A percentile compares a stretch with the other conserved stretches of the same genome.
phyloP scores from a whole-genome alignment of 2,329 filamentous ascomycete species.

The Leptographium flavum region DNA sequence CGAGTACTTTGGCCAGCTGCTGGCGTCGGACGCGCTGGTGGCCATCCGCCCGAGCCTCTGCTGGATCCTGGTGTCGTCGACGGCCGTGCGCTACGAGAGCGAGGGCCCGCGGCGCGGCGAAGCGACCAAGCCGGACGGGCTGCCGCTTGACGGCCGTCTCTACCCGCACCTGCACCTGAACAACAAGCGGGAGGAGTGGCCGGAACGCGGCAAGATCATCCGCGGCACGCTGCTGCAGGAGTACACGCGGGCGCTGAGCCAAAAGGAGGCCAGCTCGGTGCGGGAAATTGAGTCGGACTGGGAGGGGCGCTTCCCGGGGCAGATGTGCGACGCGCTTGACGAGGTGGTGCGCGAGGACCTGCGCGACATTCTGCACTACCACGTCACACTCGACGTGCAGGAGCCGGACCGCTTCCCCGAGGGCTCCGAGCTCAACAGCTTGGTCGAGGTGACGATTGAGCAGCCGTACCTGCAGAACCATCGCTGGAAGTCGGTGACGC shows the following conservation, averaged over 20 bases:
- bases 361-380: constrained; percentile 46
- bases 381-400: constrained; percentile 44
- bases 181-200: constrained; percentile 34
- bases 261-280: constrained; percentile 40
- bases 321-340: constrained; percentile 37
- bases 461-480: constrained; percentile 38
- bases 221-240: constrained; percentile 38
- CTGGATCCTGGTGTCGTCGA: constrained; percentile 44
- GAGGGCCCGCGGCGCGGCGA: constrained; percentile 20
- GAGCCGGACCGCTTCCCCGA: constrained; percentile 41
- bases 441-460: constrained; percentile 44
- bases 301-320: constrained; percentile 40
- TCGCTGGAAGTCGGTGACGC: constrained; percentile 46
- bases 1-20: constrained; percentile 43
- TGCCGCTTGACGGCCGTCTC: constrained; percentile 26
- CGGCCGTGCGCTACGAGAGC: constrained; percentile 34
- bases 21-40: constrained; percentile 38
- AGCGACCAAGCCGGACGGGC: constrained; percentile 26
- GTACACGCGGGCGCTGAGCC: constrained; percentile 39
- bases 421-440: constrained; percentile 44
- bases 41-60: constrained; percentile 42
- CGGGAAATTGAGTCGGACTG: constrained; percentile 39
- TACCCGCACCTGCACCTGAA: constrained; percentile 44
- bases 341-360: constrained; percentile 32
- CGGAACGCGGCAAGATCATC: constrained; percentile 28